phyloP scores from a whole-genome alignment of 2,329 filamentous ascomycete genomes.

The Fusarium continuum region DNA sequence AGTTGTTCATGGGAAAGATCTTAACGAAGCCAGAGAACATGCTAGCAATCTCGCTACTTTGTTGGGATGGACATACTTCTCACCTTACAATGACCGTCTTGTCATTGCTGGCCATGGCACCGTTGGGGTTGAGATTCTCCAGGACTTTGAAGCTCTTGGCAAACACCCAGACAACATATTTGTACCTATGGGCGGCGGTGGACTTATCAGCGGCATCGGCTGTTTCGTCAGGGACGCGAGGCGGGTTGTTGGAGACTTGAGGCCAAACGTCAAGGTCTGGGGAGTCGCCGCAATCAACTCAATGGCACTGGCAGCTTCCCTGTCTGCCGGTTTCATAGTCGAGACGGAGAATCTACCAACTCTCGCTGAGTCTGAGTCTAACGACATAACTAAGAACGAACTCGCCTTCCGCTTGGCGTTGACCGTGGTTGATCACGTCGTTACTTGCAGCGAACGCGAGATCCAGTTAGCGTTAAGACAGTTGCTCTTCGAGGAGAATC shows the following conservation, averaged over 20 bases:
- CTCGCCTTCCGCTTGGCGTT: neutral
- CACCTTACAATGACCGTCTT: neutral
- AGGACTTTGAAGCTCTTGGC: neutral
- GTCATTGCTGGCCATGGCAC: neutral
- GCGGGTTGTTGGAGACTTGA: neutral
- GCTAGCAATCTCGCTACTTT: neutral
- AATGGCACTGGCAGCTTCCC: neutral
- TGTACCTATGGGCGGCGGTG: neutral
- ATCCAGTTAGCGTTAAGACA: neutral
- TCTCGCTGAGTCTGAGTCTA: neutral
- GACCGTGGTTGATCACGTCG: neutral
- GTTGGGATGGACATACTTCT: neutral
- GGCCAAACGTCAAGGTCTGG: neutral
- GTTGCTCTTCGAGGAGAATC: neutral
- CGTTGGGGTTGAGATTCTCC: neutral
- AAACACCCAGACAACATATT: conserved; percentile 1
- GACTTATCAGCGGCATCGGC: neutral
- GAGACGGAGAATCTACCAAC: neutral
- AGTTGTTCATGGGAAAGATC: neutral
- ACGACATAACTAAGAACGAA: neutral
- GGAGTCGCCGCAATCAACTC: neutral
- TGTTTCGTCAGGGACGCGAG: conserved; percentile 1
- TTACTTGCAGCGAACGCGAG: neutral
- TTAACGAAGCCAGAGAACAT: neutral
- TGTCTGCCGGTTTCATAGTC: neutral